These are phyloP conservation scores for rapeseed (Brassica napus) DNA, from an alignment of 345 rosid genomes.

Conservation along the genomic window DNA sequence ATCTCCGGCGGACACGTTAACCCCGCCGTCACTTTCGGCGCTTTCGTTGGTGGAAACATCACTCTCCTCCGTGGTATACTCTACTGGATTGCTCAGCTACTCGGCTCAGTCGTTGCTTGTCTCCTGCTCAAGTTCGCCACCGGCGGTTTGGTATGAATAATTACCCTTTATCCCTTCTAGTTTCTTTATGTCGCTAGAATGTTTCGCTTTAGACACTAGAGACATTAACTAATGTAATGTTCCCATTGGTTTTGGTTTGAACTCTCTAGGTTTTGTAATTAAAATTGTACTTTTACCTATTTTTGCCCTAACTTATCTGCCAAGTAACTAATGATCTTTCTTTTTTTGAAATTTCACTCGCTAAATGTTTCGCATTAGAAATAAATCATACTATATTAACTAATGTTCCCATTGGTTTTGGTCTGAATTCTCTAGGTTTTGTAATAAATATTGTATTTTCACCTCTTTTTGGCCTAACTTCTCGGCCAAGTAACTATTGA, in stretches of 20 bases:
- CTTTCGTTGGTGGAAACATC: constrained; percentile 85
- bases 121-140: constrained; percentile 78
- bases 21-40: constrained; percentile 91
- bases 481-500: constrained; percentile 15
- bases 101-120: constrained; percentile 82
- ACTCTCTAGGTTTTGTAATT: neutral
- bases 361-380: too few relatives aligned
- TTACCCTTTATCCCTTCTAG: neutral
- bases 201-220: too few relatives aligned
- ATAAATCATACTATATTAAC: too few relatives aligned
- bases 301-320: constrained; percentile 20
- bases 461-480: constrained; percentile 18
- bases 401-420: neutral
- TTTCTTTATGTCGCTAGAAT: too few relatives aligned
- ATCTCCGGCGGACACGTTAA: constrained; percentile 96
- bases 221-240: too few relatives aligned
- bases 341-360: neutral
- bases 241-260: neutral
- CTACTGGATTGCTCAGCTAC: constrained; percentile 90
- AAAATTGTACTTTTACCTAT: neutral
- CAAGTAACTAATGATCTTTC: constrained; percentile 14
- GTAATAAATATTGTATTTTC: neutral
- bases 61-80: constrained; percentile 81
- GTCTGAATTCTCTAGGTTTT: neutral
- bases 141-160: constrained; percentile 58